Evolutionary conservation across 129 eudicot species (phyloP), one percentile per base, ranked within the genome.

Genomic region (Tanacetum coccineum): DNA sequence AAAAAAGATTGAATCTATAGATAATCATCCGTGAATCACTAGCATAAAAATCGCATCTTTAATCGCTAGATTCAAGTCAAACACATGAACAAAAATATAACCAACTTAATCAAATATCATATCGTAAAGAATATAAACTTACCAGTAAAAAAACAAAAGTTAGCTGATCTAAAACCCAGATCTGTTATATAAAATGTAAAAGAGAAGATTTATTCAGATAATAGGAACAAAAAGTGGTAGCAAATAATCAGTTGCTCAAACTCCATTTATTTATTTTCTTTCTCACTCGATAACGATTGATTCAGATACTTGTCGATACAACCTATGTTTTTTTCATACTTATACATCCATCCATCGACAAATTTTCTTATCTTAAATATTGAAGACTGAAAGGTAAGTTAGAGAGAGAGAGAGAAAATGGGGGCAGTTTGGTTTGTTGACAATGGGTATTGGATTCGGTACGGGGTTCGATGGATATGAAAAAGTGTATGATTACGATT

Each of bases 251-350:
- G 50, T 64, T 52, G 77, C 71, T 70, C 77, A 32, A 64, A 62
- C 75, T 73, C 72, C 70, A 74, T 70, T 58, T 74, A 65, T 64
- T 49, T 49, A 13, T 48, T 47, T 48, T 49, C 6, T 49, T 49
- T 49, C 53, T 48, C 53, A 75, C 70, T 75, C 69, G 84, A 80
- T 70, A 80, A 75, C 80, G 84, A 80, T 75, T 62, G 79, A 74
- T 56, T 32, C 59, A 17, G 76, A 53, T 32, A 53, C 67, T 56
- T 19, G 45, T 72, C 80, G 83, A 80, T 80, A 80, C 77, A 64
- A 80, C 70, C 84, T 62, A 80, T 71, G 84, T 49, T 22, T 59
- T 15, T 49, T 14, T 1, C 1, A 26, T 59, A 19, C 36, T 5
- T 15, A 68, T 64, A 51, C 18, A 53, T 62, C 26, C 55, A 49